These are phyloP conservation scores for Komagataella phaffii DNA, from an alignment of 805 yeast genomes.

Conservation along the genomic window DNA sequence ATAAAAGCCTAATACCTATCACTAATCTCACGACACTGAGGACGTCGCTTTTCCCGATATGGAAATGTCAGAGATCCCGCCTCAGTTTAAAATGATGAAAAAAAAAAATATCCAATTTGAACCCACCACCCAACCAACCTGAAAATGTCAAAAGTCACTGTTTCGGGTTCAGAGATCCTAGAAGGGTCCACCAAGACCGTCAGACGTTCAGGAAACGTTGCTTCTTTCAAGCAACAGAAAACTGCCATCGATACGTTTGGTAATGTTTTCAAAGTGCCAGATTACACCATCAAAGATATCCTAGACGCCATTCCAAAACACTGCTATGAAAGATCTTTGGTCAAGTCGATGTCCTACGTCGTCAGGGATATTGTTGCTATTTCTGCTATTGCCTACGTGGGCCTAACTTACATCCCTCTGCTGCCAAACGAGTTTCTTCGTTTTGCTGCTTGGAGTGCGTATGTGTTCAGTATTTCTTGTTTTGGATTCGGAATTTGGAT, in stretches of 20 bases:
- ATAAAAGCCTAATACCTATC: too few species aligned
- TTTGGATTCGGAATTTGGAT: slow-evolving; percentile 50
- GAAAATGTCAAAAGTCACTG: neutral
- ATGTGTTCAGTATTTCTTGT: slow-evolving; percentile 27
- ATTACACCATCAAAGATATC: slow-evolving; percentile 44
- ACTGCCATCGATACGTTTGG: slow-evolving; percentile 40
- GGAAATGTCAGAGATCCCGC: neutral
- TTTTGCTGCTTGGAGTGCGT: slow-evolving; percentile 26
- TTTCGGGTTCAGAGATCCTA: neutral
- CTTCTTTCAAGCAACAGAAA: slow-evolving; percentile 7
- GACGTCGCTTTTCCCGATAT: neutral
- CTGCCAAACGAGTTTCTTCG: slow-evolving; percentile 20
- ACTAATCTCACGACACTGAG: neutral
- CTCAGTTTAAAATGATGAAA: neutral
- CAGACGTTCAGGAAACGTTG: slow-evolving; percentile 8
- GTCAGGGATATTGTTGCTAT: slow-evolving; percentile 35
- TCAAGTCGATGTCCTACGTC: slow-evolving; percentile 37
- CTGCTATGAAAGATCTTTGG: slow-evolving; percentile 41
- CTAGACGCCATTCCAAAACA: slow-evolving; percentile 45
- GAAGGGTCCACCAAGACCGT: neutral
- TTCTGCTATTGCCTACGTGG: slow-evolving; percentile 27
- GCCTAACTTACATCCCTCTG: slow-evolving; percentile 27
- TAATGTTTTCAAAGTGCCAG: slow-evolving; percentile 44
- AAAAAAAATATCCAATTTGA: neutral
- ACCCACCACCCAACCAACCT: neutral